Conservation (phyloP, 2,329 filamentous ascomycete genomes). For the Niveomyces coronatus region DNA sequence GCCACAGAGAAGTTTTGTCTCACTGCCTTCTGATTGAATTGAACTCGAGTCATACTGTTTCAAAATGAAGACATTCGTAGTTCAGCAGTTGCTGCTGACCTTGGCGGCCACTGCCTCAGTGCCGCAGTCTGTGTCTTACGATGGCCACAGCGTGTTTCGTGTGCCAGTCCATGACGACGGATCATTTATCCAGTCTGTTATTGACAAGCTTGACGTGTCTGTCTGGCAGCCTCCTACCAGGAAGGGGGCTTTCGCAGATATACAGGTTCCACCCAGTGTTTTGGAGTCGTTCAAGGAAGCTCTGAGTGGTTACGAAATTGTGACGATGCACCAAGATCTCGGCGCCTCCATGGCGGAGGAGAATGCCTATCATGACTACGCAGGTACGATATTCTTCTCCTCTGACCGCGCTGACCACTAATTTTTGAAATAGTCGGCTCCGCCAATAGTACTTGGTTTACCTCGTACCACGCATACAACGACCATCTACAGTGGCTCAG, state of each 20-base stretch:
- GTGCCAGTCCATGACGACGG: constrained; percentile 25
- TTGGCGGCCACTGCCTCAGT: constrained; percentile 8
- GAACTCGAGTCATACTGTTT: too few relatives aligned
- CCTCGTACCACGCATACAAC: constrained; percentile 40
- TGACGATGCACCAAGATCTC: constrained; percentile 30
- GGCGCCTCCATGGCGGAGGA: constrained; percentile 28
- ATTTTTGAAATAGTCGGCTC: constrained; percentile 12
- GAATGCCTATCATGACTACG: constrained; percentile 19
- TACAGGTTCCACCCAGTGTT: constrained; percentile 28
- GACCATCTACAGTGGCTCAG: constrained; percentile 39
- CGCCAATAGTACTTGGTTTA: constrained; percentile 35
- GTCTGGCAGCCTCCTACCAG: constrained; percentile 28
- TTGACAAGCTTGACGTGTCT: constrained; percentile 23
- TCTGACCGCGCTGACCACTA: neutral
- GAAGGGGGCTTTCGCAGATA: constrained; percentile 26
- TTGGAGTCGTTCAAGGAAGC: constrained; percentile 23
- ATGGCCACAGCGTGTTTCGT: constrained; percentile 35
- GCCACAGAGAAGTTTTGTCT: too few relatives aligned
- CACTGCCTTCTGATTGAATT: too few relatives aligned
- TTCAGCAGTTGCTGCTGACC: neutral
- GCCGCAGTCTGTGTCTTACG: constrained; percentile 23
- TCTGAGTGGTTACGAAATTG: constrained; percentile 20
- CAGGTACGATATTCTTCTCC: constrained; percentile 3
- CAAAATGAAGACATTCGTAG: neutral
- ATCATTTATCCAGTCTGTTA: constrained; percentile 21